Percentiles rank a stretch among this genome's conserved stretches.
These are phyloP conservation scores for Botryosphaeria dothidea DNA, from an alignment of 2,329 filamentous ascomycete species.

Conservation along the genomic window DNA sequence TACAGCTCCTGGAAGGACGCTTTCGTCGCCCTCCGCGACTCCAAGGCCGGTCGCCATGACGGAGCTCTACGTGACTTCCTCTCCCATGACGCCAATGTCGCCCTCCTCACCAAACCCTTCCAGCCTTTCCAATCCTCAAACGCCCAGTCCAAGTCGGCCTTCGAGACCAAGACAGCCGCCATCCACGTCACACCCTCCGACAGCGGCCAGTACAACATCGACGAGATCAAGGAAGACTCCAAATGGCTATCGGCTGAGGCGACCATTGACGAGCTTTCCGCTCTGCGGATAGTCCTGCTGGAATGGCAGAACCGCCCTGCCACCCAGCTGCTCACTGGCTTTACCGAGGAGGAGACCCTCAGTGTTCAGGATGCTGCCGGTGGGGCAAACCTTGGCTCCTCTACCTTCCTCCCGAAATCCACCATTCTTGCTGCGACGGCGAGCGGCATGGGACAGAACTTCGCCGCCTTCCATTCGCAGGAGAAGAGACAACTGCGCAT, in stretches of 20 bases:
- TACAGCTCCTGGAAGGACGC: slow-evolving; percentile 61
- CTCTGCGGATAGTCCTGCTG: slow-evolving; percentile 75
- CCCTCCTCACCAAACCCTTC: slow-evolving; percentile 68
- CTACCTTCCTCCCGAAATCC: slow-evolving; percentile 42
- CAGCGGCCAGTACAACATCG: slow-evolving; percentile 69
- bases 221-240: slow-evolving; percentile 80
- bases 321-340: slow-evolving; percentile 68
- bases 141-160: slow-evolving; percentile 66
- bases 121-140: slow-evolving; percentile 66
- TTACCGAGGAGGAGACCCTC: slow-evolving; percentile 75
- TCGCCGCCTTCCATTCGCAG: slow-evolving; percentile 57
- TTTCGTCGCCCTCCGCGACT: slow-evolving; percentile 56
- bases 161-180: slow-evolving; percentile 82
- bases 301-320: slow-evolving; percentile 83
- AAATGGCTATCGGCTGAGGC: slow-evolving; percentile 81
- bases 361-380: slow-evolving; percentile 76
- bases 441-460: slow-evolving; percentile 20
- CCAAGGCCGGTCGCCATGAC: slow-evolving; percentile 43
- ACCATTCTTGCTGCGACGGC: slow-evolving; percentile 41
- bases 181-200: slow-evolving; percentile 76
- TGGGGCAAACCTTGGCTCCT: slow-evolving; percentile 62
- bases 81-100: slow-evolving; percentile 66
- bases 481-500: slow-evolving; percentile 67
- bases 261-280: slow-evolving; percentile 76
- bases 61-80: slow-evolving; percentile 65